Conservation (phyloP, 768 basidiomycete genomes). For the Amanita phalloides region DNA sequence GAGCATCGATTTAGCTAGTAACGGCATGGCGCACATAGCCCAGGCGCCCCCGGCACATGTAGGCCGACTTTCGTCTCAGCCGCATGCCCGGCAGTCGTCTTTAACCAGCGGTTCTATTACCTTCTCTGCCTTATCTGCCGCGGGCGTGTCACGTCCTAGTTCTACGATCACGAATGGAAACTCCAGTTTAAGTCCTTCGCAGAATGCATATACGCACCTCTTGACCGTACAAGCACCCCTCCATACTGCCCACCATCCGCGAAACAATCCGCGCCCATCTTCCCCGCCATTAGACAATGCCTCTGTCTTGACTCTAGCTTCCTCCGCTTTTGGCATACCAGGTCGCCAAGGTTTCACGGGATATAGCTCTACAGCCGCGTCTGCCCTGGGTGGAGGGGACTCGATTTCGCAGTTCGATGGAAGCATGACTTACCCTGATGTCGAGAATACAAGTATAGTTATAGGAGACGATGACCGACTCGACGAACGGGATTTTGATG, state of each 20-base stretch:
- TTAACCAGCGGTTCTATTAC: constrained; percentile 42
- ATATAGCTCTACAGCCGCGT: constrained; percentile 34
- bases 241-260: constrained; percentile 87
- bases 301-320: constrained; percentile 85
- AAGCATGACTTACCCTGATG: constrained; percentile 44
- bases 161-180: constrained; percentile 21
- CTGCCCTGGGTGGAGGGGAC: constrained; percentile 43
- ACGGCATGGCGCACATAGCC: constrained; percentile 86
- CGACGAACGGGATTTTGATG: constrained; percentile 67
- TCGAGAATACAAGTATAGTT: constrained; percentile 57
- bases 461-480: constrained; percentile 57
- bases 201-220: constrained; percentile 18
- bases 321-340: constrained; percentile 78
- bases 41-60: constrained; percentile 54
- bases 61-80: constrained; percentile 32
- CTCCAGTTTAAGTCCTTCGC: constrained; percentile 14
- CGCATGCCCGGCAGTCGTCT: constrained; percentile 54
- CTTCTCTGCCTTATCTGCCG: constrained; percentile 57
- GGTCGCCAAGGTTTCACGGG: constrained; percentile 33
- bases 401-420: constrained; percentile 68
- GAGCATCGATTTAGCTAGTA: constrained; percentile 75
- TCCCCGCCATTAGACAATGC: constrained; percentile 90
- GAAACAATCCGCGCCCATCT: constrained; percentile 90
- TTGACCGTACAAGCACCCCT: constrained; percentile 66
- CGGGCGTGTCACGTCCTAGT: constrained; percentile 35